These are phyloP conservation scores for Candida pseudocylindracea DNA, from an alignment of 1,139 yeast species.

Conservation along the genomic window DNA sequence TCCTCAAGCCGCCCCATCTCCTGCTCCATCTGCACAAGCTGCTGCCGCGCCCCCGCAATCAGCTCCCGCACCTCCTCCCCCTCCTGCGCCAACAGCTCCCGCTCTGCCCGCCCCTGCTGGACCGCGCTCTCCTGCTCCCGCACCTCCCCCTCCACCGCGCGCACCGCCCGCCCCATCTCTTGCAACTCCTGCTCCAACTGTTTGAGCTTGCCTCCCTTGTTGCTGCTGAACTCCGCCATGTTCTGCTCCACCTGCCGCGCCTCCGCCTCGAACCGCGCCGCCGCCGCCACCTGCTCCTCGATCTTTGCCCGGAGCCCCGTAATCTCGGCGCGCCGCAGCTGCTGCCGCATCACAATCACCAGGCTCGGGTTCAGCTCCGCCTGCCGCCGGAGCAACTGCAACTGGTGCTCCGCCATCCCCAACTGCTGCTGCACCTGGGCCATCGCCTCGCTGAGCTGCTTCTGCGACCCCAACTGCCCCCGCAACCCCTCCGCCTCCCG, in stretches of 20 bases:
- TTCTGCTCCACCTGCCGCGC: slow-evolving; percentile 37
- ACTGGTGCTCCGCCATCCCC: slow-evolving; percentile 45
- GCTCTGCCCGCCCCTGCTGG: slow-evolving; percentile 48
- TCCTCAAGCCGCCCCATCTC: slow-evolving; percentile 10
- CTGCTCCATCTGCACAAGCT: slow-evolving; percentile 15
- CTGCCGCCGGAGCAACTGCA: slow-evolving; percentile 36
- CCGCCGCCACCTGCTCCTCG: slow-evolving; percentile 8
- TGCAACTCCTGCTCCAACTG: slow-evolving; percentile 37
- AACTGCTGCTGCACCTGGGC: slow-evolving; percentile 39
- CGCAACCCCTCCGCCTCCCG: slow-evolving; percentile 18
- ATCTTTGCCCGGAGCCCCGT: slow-evolving; percentile 16
- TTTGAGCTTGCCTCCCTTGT: slow-evolving; percentile 63
- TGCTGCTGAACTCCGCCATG: slow-evolving; percentile 57
- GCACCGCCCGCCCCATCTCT: slow-evolving; percentile 13
- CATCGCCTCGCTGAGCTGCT: slow-evolving; percentile 25
- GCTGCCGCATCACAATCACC: slow-evolving; percentile 24
- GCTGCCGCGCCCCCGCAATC: slow-evolving; percentile 10
- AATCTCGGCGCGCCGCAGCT: slow-evolving; percentile 27
- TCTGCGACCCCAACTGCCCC: slow-evolving; percentile 19
- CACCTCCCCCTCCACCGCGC: slow-evolving; percentile 17
- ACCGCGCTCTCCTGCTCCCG: slow-evolving; percentile 26
- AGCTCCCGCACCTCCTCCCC: slow-evolving; percentile 21
- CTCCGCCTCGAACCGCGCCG: slow-evolving; percentile 4
- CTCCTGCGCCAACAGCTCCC: slow-evolving; percentile 47
- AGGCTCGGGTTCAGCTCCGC: slow-evolving; percentile 41